These are phyloP conservation scores for Fusarium camptoceras DNA, from an alignment of 2,329 filamentous ascomycete species.

Conservation along the genomic window DNA sequence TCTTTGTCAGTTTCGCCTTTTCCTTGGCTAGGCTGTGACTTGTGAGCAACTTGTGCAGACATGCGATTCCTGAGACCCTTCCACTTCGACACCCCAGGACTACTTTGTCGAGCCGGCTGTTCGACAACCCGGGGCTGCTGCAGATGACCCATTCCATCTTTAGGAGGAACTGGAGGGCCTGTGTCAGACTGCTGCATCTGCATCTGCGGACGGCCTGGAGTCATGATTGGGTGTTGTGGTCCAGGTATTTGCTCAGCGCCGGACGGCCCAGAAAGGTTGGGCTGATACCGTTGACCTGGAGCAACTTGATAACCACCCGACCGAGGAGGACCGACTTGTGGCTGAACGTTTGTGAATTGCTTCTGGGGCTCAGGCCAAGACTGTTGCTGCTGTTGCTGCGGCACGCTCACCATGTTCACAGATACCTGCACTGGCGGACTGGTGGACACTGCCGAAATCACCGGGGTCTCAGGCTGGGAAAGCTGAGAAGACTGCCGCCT, in stretches of 20 bases:
- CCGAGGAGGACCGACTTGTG: neutral
- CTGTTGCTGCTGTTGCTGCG: slow-evolving; percentile 29
- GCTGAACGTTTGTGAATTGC: slow-evolving; percentile 5
- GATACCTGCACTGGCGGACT: slow-evolving; percentile 33
- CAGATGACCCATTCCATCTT: slow-evolving; percentile 15
- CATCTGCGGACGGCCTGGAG: slow-evolving; percentile 24
- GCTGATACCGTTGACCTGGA: slow-evolving; percentile 28
- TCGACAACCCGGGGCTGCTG: slow-evolving; percentile 22
- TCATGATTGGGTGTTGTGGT: slow-evolving; percentile 24
- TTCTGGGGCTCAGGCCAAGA: slow-evolving; percentile 16
- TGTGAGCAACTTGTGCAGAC: slow-evolving; percentile 47
- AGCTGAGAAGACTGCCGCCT: slow-evolving; percentile 32
- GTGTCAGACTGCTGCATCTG: slow-evolving; percentile 29
- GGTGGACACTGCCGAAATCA: slow-evolving; percentile 25
- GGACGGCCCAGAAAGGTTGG: slow-evolving; percentile 10
- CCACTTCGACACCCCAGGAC: slow-evolving; percentile 48
- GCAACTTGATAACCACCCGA: slow-evolving; percentile 25
- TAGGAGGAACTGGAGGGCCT: slow-evolving; percentile 27
- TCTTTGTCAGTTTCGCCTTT: slow-evolving; percentile 35
- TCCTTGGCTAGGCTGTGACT: slow-evolving; percentile 26
- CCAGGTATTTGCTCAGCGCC: slow-evolving; percentile 22
- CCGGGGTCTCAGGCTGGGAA: slow-evolving; percentile 24
- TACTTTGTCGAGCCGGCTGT: slow-evolving; percentile 30
- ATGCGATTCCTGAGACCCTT: slow-evolving; percentile 51
- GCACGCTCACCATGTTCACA: slow-evolving; percentile 23